phyloP scores from a whole-genome alignment of 805 yeast genomes.

The Barnettozyma sucrosica region DNA sequence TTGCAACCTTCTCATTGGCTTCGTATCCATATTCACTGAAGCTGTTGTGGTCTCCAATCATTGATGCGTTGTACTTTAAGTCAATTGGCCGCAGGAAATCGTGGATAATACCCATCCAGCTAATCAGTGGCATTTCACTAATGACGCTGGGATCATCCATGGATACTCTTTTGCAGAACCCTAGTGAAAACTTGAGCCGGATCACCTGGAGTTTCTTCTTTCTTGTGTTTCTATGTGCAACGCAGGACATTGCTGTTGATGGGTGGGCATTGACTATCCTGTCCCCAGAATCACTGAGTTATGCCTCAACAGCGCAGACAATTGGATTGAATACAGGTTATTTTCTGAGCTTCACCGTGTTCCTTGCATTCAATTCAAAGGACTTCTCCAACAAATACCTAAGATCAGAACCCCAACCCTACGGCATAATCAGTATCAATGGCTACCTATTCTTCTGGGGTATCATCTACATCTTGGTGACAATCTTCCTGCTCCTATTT shows the following conservation, averaged over 20 bases:
- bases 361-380: slow-evolving; percentile 83
- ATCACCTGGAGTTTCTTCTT: slow-evolving; percentile 71
- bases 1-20: slow-evolving; percentile 86
- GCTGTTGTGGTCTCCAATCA: slow-evolving; percentile 92
- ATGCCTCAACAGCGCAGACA: slow-evolving; percentile 96
- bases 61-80: slow-evolving; percentile 73
- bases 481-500: slow-evolving; percentile 49
- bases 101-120: slow-evolving; percentile 93
- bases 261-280: slow-evolving; percentile 96
- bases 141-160: slow-evolving; percentile 56
- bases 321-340: slow-evolving; percentile 92
- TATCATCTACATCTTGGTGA: slow-evolving; percentile 57
- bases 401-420: slow-evolving; percentile 50
- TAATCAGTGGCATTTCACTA: slow-evolving; percentile 66
- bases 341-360: slow-evolving; percentile 85
- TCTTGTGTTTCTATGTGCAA: slow-evolving; percentile 84
- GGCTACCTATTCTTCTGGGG: slow-evolving; percentile 80
- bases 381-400: slow-evolving; percentile 88
- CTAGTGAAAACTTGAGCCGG: slow-evolving; percentile 41
- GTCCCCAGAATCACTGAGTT: slow-evolving; percentile 70
- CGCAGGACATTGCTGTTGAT: slow-evolving; percentile 98
- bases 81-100: slow-evolving; percentile 76
- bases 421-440: slow-evolving; percentile 67
- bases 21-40: slow-evolving; percentile 93
- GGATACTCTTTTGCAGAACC: slow-evolving; percentile 43